Conservation (phyloP, 2,329 filamentous ascomycete species). For the Westerdykella sp. region DNA sequence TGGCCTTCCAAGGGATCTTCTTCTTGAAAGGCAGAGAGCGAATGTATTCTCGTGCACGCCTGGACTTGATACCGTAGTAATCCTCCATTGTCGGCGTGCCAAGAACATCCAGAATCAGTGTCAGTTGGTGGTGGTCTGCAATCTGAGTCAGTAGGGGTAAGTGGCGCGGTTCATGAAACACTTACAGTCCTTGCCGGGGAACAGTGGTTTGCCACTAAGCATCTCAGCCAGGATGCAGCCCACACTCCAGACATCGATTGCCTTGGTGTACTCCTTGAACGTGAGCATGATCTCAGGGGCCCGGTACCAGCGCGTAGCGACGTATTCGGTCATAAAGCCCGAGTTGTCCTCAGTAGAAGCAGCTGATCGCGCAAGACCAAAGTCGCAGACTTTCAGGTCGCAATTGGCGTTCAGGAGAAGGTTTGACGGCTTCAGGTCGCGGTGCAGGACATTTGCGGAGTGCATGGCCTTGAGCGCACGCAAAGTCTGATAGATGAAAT, state of each 20-base stretch:
- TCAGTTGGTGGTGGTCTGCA: slow-evolving; percentile 92
- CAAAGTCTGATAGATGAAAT: slow-evolving; percentile 99
- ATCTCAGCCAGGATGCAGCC: slow-evolving; percentile 98
- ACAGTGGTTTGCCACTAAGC: slow-evolving; percentile 95
- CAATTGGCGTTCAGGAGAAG: slow-evolving; percentile 96
- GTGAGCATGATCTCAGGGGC: slow-evolving; percentile 99
- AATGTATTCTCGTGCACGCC: slow-evolving; percentile 95
- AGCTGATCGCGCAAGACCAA: slow-evolving; percentile 89
- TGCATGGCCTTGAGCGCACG: slow-evolving; percentile 98
- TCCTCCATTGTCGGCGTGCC: slow-evolving; percentile 99
- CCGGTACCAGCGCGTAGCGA: slow-evolving; percentile 97
- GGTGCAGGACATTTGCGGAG: slow-evolving; percentile 94
- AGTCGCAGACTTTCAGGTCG: slow-evolving; percentile 98
- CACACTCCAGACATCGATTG: slow-evolving; percentile 98
- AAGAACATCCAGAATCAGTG: slow-evolving; percentile 91
- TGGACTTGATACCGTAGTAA: slow-evolving; percentile 99
- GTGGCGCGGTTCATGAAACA: slow-evolving; percentile 2
- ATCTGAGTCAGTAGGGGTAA: slow-evolving; percentile 3
- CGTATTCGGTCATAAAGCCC: slow-evolving; percentile 99
- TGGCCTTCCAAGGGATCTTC: slow-evolving; percentile 94
- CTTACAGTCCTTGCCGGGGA: slow-evolving; percentile 97
- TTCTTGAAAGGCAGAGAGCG: slow-evolving; percentile 98
- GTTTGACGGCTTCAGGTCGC: slow-evolving; percentile 96
- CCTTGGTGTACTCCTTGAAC: slow-evolving; percentile 99
- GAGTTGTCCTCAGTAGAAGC: slow-evolving; percentile 98